phyloP scores from a whole-genome alignment of 768 basidiomycete genomes.

The Mycena metata region DNA sequence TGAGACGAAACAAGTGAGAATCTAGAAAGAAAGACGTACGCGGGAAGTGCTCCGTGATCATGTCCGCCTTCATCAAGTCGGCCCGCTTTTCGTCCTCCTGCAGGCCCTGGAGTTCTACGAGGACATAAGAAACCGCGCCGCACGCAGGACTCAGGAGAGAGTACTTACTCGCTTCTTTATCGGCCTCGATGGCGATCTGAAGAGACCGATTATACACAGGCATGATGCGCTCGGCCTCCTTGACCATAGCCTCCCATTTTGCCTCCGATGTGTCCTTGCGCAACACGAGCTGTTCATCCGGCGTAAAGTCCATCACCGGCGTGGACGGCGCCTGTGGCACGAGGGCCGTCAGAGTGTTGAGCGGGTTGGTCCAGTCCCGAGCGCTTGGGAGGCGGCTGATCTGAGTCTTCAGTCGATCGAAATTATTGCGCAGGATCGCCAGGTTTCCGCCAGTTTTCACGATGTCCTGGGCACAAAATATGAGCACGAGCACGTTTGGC shows the following conservation, averaged over 20 bases:
- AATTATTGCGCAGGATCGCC: constrained; percentile 11
- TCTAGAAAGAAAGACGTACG: background rate
- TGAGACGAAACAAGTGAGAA: background rate
- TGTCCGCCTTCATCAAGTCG: constrained; percentile 10
- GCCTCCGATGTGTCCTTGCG: constrained; percentile 3
- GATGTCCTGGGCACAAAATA: constrained; percentile 34
- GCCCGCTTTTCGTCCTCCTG: constrained; percentile 25
- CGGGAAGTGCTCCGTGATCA: constrained; percentile 28
- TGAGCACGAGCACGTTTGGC: constrained; percentile 21
- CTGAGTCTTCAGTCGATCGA: constrained; percentile 10
- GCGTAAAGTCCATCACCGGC: background rate
- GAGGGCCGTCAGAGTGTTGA: constrained; percentile 1
- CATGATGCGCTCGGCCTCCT: constrained; percentile 25
- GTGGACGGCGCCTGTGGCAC: constrained; percentile 11
- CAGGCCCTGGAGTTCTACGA: constrained; percentile 15
- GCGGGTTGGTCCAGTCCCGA: constrained; percentile 22
- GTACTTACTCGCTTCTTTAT: constrained; percentile 28
- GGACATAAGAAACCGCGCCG: background rate
- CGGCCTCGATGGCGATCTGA: constrained; percentile 25
- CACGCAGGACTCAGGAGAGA: too few species aligned
- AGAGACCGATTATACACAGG: constrained; percentile 19
- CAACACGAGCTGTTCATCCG: constrained; percentile 26
- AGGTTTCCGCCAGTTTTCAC: constrained; percentile 29
- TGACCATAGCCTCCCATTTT: constrained; percentile 2
- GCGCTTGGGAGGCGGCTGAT: background rate